Percentiles rank a stretch among this genome's conserved stretches.
Conservation (phyloP, 2,329 filamentous ascomycete genomes). For the Ceratocystis papillata region DNA sequence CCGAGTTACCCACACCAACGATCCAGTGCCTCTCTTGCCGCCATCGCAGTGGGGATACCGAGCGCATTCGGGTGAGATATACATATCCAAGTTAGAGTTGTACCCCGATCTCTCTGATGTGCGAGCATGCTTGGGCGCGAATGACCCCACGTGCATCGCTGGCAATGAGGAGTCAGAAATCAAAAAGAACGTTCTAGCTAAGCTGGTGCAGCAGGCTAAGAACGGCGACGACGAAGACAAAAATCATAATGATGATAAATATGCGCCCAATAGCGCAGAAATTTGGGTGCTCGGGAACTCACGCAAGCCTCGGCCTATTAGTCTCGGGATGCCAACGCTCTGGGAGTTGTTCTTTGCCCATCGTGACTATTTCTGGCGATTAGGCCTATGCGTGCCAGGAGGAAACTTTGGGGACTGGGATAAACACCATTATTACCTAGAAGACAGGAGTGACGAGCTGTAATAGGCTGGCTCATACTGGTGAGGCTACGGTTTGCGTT, state of each 20-base stretch:
- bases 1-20: conserved; percentile 72
- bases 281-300: conserved; percentile 40
- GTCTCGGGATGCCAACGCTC: conserved; percentile 42
- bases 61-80: conserved; percentile 79
- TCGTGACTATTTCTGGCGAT: conserved; percentile 89
- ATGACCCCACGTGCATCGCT: conserved; percentile 61
- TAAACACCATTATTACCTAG: conserved; percentile 38
- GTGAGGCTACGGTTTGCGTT: not conserved
- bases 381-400: conserved; percentile 80
- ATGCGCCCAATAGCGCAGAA: conserved; percentile 25
- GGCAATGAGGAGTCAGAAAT: conserved; percentile 34
- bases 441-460: conserved; percentile 33
- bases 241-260: not conserved
- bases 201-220: conserved; percentile 8
- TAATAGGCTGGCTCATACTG: conserved; percentile 27
- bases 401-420: conserved; percentile 61
- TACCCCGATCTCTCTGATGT: conserved; percentile 60
- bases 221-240: not conserved
- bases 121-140: conserved; percentile 57
- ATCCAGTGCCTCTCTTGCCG: conserved; percentile 82
- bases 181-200: conserved; percentile 8
- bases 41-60: conserved; percentile 78
- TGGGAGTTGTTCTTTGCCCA: conserved; percentile 92
- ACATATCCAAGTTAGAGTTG: conserved; percentile 61
- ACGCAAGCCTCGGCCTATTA: conserved; percentile 15